Evolutionary conservation across 441 rosid genomes (phyloP), one percentile per base, ranked within the genome.

Genomic region (Hura crepitans): DNA sequence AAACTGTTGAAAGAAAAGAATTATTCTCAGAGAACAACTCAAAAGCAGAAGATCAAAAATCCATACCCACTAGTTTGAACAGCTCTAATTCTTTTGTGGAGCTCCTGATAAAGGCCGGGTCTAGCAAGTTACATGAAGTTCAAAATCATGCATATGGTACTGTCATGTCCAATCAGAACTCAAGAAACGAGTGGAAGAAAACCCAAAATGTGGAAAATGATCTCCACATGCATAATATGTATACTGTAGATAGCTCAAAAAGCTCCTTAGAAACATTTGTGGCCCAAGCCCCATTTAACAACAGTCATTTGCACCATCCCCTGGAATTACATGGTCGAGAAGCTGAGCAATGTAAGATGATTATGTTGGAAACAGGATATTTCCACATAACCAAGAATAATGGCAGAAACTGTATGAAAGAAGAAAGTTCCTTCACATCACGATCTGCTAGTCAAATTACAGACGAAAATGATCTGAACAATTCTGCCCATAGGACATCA

Each of bases 41-140:
- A 65, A 79, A 79, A 76, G 76, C 43, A 69, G 86, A 73, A 49
- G 78, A 80, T 74, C 71, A 62, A 59, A 74, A 71, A 60, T 60
- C 70, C 39, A 59, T 68, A 69, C 55, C 76, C 27, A 65, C 51
- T 63, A 72, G 70, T 69, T 72, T 76, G 37, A 75, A 64, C 43
- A 53, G 71, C 55, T 33, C 75, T 37, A 74, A 64, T 61, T 82
- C 96, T 30, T 90, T 78, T 56, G 18, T 82, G 83, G 84, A 87
- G 85, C 96, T 90, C 62, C 61, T 87, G 46, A 75, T 78, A 25
- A 79, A 75, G 79, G 83, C 77, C 58, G 88, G 80, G 68, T 78
- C 84, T 47, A 62, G 73, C 68, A 69, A 59, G 69, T 77, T 53
- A 30, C 78, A 73, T 64, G 83, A 78, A 71, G 78, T 70, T 63